A percentile compares a stretch with the other conserved stretches of the same genome.
Evolutionary conservation across 371 early-diverging fungal species (phyloP).

Genomic region (Zancudomyces culisetae): DNA sequence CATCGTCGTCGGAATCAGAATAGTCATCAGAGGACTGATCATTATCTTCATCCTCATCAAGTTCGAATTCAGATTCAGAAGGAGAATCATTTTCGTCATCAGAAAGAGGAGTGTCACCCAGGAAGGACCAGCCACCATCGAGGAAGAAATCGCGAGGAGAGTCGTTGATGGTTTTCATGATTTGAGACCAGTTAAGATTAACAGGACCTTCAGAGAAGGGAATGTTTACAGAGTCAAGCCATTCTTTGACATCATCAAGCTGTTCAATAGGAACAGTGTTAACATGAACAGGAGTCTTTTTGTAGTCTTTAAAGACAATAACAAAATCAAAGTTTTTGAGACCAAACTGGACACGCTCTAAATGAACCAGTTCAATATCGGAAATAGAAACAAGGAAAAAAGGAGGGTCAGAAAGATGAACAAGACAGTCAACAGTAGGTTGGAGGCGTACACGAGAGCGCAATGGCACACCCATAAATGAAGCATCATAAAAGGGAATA

Average conservation of each 20-base stretch:
- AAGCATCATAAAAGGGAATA: constrained; percentile 82
- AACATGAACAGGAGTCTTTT: constrained; percentile 79
- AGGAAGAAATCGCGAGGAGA: constrained; percentile 93
- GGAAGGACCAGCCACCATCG: constrained; percentile 92
- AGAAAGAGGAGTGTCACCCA: constrained; percentile 51
- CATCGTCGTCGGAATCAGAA: constrained; percentile 33
- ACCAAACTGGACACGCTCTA: constrained; percentile 97
- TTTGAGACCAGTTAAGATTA: constrained; percentile 94
- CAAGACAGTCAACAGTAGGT: constrained; percentile 94
- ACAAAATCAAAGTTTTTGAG: constrained; percentile 99
- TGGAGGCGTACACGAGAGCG: constrained; percentile 87
- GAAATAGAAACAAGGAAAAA: constrained; percentile 82
- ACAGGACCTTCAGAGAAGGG: constrained; percentile 92
- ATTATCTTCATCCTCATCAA: constrained; percentile 26
- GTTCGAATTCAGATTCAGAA: constrained; percentile 21
- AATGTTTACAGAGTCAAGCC: constrained; percentile 95
- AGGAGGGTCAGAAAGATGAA: constrained; percentile 94
- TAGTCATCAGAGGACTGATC: constrained; percentile 38
- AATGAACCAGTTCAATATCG: constrained; percentile 94
- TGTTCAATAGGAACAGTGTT: constrained; percentile 90
- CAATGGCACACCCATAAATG: constrained; percentile 94
- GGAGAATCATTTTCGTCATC: too few species aligned
- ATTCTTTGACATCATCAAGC: constrained; percentile 92
- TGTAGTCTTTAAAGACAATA: constrained; percentile 93
- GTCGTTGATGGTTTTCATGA: constrained; percentile 96